Base-by-base conservation (phyloP, 179 eudicot species). In the Vitellaria paradoxa region DNA sequence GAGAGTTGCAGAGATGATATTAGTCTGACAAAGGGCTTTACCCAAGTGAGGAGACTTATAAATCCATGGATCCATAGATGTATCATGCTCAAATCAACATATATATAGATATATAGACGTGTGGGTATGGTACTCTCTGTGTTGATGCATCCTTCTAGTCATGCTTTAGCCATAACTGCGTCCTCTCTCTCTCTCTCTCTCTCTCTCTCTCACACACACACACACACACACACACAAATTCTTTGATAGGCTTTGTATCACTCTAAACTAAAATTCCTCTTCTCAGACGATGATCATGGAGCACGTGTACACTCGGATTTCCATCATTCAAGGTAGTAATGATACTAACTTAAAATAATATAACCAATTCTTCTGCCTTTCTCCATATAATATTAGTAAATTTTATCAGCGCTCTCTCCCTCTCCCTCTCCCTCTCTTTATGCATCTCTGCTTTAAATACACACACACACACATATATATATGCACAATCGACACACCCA, bases 261-360 rank as follows among this genome's bases (percentile, higher is more conserved):
- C 20, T 5, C 40, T 56, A 70, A 79, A 64, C 60, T 20, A 74
- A 71, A 82, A 82, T 60, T 78, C 50, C 68, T 63, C 49, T 80
- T 74, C 70, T 75, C 79, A 82, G 83, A 74, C 79, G 90, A 76
- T 86, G 81, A 83, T 83, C 79, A 66, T 73, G 79, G 84, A 86
- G 75, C 89, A 86, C 91, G 89, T 86, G 87, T 81, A 83, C 80
- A 84, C 82, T 81, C 85, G 30, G 65, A 77, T 79, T 79, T 81
- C 72, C 46, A 73, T 80, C 70, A 74, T 70, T 61, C 65, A 61
- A 82, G 84, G 85, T 85, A 79, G 72, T 37, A n/a, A 50, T 68
- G 37, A 73, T 73, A 70, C 65, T 59, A 55, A 10, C 59, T 66
- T 30, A 2, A 0, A 70, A 65, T 62, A 56, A 47, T 52, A 55